Evolutionary conservation across 2,329 filamentous ascomycete genomes (phyloP).

Genomic region (Fusarium heterosporum): DNA sequence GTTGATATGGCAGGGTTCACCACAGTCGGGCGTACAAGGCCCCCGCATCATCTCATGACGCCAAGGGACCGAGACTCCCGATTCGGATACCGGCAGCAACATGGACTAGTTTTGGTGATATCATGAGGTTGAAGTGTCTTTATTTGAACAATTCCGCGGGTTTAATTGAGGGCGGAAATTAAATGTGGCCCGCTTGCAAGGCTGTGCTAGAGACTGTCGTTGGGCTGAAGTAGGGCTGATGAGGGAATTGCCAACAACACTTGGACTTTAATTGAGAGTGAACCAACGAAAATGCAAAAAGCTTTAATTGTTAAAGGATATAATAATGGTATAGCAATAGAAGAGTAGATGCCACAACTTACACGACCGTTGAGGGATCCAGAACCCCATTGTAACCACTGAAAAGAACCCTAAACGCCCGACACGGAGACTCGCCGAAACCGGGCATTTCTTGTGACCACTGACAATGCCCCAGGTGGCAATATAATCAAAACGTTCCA

Average conservation of each 20-base stretch:
- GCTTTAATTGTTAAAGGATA: neutral
- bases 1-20: conserved; percentile 4
- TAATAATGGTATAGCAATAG: too few relatives aligned
- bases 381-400: neutral
- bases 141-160: conserved; percentile 3
- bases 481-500: neutral
- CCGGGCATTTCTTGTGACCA: neutral
- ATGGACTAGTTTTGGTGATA: neutral
- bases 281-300: neutral
- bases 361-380: too few relatives aligned
- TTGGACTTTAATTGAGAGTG: neutral
- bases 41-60: conserved; percentile 11
- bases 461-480: conserved; percentile 7
- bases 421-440: neutral
- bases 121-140: conserved; percentile 8
- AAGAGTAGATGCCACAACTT: too few relatives aligned
- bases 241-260: neutral
- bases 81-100: conserved; percentile 34
- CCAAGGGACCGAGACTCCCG: conserved; percentile 10
- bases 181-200: neutral
- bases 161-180: conserved; percentile 9
- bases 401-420: neutral
- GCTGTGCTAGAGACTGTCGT: conserved; percentile 16
- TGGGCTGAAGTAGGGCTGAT: neutral
- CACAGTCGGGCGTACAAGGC: conserved; percentile 17